phyloP scores from a whole-genome alignment of 352 stramenopile genomes.

The Stramenopiles sp. region DNA sequence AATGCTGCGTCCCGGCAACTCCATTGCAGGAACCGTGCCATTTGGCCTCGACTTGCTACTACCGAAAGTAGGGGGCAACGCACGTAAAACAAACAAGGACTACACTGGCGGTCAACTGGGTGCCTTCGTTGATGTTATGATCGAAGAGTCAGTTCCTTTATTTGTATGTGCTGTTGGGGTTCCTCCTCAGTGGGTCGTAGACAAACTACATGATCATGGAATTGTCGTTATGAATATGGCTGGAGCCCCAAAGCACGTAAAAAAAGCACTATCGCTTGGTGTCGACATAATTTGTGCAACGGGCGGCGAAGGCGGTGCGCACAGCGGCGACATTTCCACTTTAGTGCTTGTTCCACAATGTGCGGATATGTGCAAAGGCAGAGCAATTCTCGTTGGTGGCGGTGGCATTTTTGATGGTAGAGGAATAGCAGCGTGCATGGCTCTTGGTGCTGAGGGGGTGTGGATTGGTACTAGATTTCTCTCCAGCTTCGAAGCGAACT shows the following conservation, averaged over 20 bases:
- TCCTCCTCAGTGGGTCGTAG: not conserved
- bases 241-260: not conserved
- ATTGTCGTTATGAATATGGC: not conserved
- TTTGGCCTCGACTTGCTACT: not conserved
- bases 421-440: not conserved
- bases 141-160: not conserved
- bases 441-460: not conserved
- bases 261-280: not conserved
- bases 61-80: not conserved
- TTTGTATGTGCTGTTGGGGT: not conserved
- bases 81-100: not conserved
- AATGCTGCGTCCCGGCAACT: not conserved
- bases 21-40: not conserved
- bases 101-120: not conserved
- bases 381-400: not conserved
- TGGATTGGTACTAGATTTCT: not conserved
- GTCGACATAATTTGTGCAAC: not conserved
- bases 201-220: not conserved
- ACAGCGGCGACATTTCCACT: not conserved
- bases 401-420: not conserved
- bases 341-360: not conserved
- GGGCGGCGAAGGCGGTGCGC: not conserved
- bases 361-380: not conserved
- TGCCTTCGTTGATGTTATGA: not conserved
- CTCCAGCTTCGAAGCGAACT: not conserved